Evolutionary conservation across 2,329 filamentous ascomycete genomes (phyloP), one percentile per base, ranked within the genome.

Genomic region (Aspergillus proliferans): DNA sequence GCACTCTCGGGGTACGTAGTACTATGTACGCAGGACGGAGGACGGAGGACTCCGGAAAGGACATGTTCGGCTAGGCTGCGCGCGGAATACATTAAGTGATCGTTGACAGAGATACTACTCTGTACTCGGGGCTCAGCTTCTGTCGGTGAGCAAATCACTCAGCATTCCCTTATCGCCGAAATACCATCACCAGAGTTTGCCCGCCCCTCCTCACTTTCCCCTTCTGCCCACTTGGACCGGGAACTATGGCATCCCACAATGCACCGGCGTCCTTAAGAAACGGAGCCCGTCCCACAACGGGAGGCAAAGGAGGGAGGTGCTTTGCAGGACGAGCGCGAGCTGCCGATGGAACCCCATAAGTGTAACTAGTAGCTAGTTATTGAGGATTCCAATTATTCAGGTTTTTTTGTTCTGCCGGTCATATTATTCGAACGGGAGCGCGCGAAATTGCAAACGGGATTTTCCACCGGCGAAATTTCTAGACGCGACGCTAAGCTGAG

Each of bases 381-480:
- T 39, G 46, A 47, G 43, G 24, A 47, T 52, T 52, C 40, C 48
- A 44, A 24, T 43, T 47, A 46, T 15, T 21, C 15, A 46, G 44
- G 14, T 14, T 14, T 10, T 19, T 45, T 33, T 28, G 19, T 36
- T 34, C n/a, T 38, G 28, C 33, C 36, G 26, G 19, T 33, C 26
- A 42, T 22, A 34, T 15, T 10, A 21, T 40, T 40, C n/a, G 38
- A 40, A 18, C 38, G 38, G 38, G 38, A 21, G 6, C 38, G 38
- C 38, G 38, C 38, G 38, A 40, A 40, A 40, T 40, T 19, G 15
- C 38, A 40, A 40, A 40, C 38, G 38, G 33, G 22, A 39, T 36
- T 47, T 24, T 39, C 49, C 55, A 52, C 49, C 36, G 52, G 49
- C 57, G 57, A 59, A 59, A 60, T 59, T 60, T 60, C 58, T 58